Conservation (phyloP, 2,329 filamentous ascomycete genomes). For the Aspergillus vadensis region DNA sequence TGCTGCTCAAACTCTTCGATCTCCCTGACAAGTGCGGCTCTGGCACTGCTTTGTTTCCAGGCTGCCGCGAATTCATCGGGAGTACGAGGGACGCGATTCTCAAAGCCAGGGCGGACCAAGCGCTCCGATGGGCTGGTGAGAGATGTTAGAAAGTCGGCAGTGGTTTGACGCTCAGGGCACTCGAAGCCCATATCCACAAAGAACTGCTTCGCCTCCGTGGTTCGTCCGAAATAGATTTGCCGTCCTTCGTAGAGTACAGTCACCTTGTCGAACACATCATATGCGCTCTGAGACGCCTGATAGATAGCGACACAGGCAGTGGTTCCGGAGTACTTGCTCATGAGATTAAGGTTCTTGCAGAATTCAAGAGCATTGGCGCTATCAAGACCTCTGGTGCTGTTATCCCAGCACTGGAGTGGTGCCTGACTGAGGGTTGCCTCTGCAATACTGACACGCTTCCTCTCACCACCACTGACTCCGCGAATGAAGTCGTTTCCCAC, state of each 20-base stretch:
- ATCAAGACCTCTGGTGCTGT: slow-evolving; percentile 54
- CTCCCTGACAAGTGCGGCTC: slow-evolving; percentile 36
- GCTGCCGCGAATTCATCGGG: slow-evolving; percentile 64
- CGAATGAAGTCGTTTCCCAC: slow-evolving; percentile 59
- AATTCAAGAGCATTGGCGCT: slow-evolving; percentile 60
- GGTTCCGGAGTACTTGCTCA: slow-evolving; percentile 52
- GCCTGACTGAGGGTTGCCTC: slow-evolving; percentile 53
- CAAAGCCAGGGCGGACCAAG: slow-evolving; percentile 57
- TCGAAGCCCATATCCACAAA: slow-evolving; percentile 68
- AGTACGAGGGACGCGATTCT: slow-evolving; percentile 63
- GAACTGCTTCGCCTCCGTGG: slow-evolving; percentile 58
- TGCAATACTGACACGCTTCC: slow-evolving; percentile 64
- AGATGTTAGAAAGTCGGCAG: slow-evolving; percentile 67
- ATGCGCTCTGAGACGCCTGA: slow-evolving; percentile 44
- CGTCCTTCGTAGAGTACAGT: slow-evolving; percentile 70
- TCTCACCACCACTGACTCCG: slow-evolving; percentile 62
- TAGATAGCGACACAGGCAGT: slow-evolving; percentile 55
- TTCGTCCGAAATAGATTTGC: slow-evolving; percentile 71
- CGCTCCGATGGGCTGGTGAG: slow-evolving; percentile 65
- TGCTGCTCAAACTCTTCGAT: slow-evolving; percentile 41
- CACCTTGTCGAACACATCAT: slow-evolving; percentile 64
- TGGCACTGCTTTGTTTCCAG: slow-evolving; percentile 55
- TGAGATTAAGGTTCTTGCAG: slow-evolving; percentile 53
- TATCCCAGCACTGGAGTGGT: slow-evolving; percentile 52
- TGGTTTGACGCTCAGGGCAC: slow-evolving; percentile 67